phyloP scores from a whole-genome alignment of 495 filamentous ascomycete species.

The Penicillium taxi region DNA sequence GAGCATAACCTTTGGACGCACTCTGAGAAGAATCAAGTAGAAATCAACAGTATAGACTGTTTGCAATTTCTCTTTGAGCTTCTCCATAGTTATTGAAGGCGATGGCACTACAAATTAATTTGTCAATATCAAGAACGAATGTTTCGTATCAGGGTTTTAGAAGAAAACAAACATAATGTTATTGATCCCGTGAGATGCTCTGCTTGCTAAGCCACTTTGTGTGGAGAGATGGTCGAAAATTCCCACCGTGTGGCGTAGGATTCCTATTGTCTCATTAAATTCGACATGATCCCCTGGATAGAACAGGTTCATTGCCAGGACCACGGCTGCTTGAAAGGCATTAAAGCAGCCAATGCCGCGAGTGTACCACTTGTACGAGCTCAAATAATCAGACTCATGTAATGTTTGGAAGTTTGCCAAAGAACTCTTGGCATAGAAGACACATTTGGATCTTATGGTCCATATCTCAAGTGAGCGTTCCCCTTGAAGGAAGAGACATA shows the following conservation, averaged over 20 bases:
- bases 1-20: too few species aligned
- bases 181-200: too few species aligned
- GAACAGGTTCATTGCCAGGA: slow-evolving; percentile 24
- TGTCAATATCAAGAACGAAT: too few species aligned
- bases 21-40: too few species aligned
- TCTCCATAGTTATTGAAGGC: too few species aligned
- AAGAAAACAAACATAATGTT: too few species aligned
- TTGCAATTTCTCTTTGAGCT: too few species aligned
- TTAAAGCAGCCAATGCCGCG: slow-evolving; percentile 38
- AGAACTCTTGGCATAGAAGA: slow-evolving; percentile 34
- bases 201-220: slow-evolving; percentile 36
- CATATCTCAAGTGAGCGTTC: slow-evolving; percentile 32
- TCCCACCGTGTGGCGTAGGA: slow-evolving; percentile 26
- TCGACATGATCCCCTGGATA: slow-evolving; percentile 25
- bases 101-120: too few species aligned
- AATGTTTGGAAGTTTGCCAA: slow-evolving; percentile 35
- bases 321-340: slow-evolving; percentile 32
- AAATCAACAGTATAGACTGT: too few species aligned
- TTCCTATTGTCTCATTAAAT: slow-evolving; percentile 27
- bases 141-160: too few species aligned
- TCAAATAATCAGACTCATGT: slow-evolving; percentile 27
- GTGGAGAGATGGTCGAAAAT: slow-evolving; percentile 31
- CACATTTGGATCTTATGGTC: slow-evolving; percentile 33
- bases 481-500: slow-evolving; percentile 34
- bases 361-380: slow-evolving; percentile 43